Conservation (phyloP, 805 yeast species). For the Nakazawaea siamensis region DNA sequence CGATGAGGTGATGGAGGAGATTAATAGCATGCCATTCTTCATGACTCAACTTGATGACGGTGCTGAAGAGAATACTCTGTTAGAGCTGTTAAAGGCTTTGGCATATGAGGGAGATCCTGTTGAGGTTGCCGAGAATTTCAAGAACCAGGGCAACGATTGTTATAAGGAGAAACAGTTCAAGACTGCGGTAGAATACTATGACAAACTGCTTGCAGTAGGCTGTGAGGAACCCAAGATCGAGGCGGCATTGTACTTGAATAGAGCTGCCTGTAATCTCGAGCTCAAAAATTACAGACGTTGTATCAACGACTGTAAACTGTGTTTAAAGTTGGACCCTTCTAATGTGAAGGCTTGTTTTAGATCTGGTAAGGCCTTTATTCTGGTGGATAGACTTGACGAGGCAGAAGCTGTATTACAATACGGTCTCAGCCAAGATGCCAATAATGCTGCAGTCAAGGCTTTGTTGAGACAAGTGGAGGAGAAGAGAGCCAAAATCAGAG, state of each 20-base stretch:
- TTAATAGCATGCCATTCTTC: slow-evolving; percentile 85
- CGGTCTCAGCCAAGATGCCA: slow-evolving; percentile 54
- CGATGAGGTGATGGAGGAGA: slow-evolving; percentile 69
- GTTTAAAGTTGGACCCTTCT: slow-evolving; percentile 54
- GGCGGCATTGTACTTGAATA: slow-evolving; percentile 61
- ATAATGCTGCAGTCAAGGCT: slow-evolving; percentile 45
- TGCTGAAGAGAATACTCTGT: slow-evolving; percentile 62
- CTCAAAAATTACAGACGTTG: slow-evolving; percentile 78
- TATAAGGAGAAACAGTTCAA: slow-evolving; percentile 63
- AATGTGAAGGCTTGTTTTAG: slow-evolving; percentile 82
- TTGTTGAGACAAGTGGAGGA: slow-evolving; percentile 33
- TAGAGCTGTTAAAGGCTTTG: slow-evolving; percentile 86
- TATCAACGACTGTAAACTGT: slow-evolving; percentile 76
- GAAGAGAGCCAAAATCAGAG: slow-evolving; percentile 16
- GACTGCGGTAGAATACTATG: slow-evolving; percentile 72
- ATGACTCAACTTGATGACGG: slow-evolving; percentile 82
- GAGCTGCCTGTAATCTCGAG: slow-evolving; percentile 90
- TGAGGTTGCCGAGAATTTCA: slow-evolving; percentile 84
- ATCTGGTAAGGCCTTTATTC: slow-evolving; percentile 72
- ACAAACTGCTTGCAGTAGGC: slow-evolving; percentile 68
- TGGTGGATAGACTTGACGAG: slow-evolving; percentile 63
- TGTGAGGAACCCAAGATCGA: slow-evolving; percentile 49
- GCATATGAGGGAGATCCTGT: slow-evolving; percentile 95
- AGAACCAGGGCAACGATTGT: slow-evolving; percentile 87
- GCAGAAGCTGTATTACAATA: slow-evolving; percentile 58